These are phyloP conservation scores for Penicillium rolfsii DNA, from an alignment of 2,329 filamentous ascomycete species.

Conservation along the genomic window DNA sequence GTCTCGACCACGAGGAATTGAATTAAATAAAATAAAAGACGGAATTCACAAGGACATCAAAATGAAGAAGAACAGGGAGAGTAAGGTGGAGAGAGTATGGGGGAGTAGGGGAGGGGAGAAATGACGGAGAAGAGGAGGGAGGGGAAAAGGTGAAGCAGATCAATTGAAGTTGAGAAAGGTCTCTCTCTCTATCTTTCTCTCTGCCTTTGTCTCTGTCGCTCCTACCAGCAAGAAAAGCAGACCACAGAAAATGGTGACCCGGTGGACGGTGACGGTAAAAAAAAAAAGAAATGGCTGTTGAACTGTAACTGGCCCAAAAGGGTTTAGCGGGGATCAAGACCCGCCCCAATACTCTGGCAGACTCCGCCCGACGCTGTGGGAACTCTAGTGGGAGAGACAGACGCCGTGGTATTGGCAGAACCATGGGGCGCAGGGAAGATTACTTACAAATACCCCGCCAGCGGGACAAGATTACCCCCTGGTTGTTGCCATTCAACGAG, in stretches of 20 bases:
- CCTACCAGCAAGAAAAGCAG: neutral
- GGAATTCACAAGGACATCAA: constrained; percentile 31
- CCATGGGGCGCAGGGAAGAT: neutral
- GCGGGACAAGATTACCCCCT: neutral
- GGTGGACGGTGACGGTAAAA: constrained; percentile 4
- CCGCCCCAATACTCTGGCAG: constrained; percentile 29
- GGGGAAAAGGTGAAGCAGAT: constrained; percentile 10
- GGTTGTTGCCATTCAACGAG: constrained; percentile 1
- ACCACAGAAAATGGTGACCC: constrained; percentile 1
- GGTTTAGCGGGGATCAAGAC: constrained; percentile 36
- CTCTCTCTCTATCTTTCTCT: neutral
- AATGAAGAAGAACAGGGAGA: constrained; percentile 35
- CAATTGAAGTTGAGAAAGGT: neutral
- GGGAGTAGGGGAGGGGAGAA: neutral
- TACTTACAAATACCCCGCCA: neutral
- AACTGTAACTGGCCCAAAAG: constrained; percentile 36
- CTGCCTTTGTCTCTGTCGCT: neutral
- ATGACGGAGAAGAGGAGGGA: neutral
- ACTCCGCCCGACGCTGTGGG: constrained; percentile 17
- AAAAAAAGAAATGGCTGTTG: constrained; percentile 33
- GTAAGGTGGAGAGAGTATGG: constrained; percentile 8
- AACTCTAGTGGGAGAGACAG: neutral
- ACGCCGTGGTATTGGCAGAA: neutral
- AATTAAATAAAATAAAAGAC: constrained; percentile 16
- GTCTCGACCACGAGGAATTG: constrained; percentile 6